These are phyloP conservation scores for Rhodomyrtus tomentosa DNA, from an alignment of 345 rosid genomes.

Conservation along the genomic window DNA sequence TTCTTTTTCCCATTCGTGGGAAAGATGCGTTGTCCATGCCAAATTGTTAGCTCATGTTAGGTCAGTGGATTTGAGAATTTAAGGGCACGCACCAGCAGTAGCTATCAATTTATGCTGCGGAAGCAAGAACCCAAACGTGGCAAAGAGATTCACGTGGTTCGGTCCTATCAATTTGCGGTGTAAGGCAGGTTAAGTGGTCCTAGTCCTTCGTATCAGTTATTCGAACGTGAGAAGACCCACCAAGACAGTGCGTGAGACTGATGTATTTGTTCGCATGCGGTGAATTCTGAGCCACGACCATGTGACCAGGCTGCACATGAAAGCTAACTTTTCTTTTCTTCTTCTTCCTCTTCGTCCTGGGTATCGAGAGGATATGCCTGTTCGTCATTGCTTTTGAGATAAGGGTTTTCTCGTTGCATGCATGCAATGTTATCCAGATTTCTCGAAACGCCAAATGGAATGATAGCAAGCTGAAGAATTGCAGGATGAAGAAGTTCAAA, in stretches of 20 bases:
- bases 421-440: not conserved
- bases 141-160: not conserved
- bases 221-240: not conserved
- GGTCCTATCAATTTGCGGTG: not conserved
- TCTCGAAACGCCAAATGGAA: not conserved
- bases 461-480: not conserved
- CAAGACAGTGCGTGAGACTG: not conserved
- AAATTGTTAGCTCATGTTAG: not conserved
- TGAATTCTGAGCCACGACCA: not conserved
- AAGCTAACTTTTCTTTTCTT: not conserved
- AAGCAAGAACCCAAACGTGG: not conserved
- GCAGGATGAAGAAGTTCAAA: not conserved
- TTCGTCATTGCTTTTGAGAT: not conserved
- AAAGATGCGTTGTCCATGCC: not conserved
- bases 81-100: not conserved
- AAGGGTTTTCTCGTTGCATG: not conserved
- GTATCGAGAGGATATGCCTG: not conserved
- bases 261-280: rapidly evolving
- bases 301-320: not conserved
- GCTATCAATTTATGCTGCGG: not conserved
- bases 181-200: not conserved
- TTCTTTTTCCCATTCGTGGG: not conserved
- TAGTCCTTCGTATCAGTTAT: not conserved
- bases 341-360: not conserved
- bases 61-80: not conserved